Base-by-base conservation (phyloP, 2,329 filamentous ascomycete genomes). In the Fusarium devonianum region DNA sequence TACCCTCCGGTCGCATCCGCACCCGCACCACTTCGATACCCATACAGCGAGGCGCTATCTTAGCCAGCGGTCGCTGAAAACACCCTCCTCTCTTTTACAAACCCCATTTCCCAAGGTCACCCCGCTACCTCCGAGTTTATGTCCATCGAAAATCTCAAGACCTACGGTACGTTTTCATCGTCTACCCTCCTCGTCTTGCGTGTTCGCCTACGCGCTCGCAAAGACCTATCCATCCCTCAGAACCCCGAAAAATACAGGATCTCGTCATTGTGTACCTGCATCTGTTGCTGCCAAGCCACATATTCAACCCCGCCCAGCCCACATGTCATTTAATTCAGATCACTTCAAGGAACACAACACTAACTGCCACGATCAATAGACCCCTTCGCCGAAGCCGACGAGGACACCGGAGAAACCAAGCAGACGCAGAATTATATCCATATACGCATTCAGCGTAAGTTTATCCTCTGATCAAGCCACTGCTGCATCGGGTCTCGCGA, bases 341-440 rank as follows among this genome's bases (percentile, higher is more conserved):
- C 28, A 47, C 14, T 4, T 25, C 23, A 17, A 28, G 11, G 30
- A 51, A 38, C 19, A 40, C 7, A 9, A 40, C 12, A 17, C 49
- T 56, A 23, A 49, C 32, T 50, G 32, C 28, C 23, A 29, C 26
- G 4, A 14, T 37, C 14, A 13, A 67, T 73, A 97, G 94, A 99
- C 88, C 94, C 94, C 89, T 99, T 99, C 91, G 94, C 94, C 88
- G 94, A 97, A 90, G 94, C 92, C 86, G 94, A 97, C 90, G 93
- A 97, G 88, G 92, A 96, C 78, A 92, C 89, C 77, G 92, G 92
- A 83, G 90, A 96, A 81, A 88, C 86, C 75, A 94, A 94, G 80
- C 89, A 94, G 83, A 87, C 89, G 75, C 90, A 96, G 80, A 95
- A 96, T 79, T 96, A 97, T 77, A 96, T 97, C 77, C 94, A 97